phyloP scores from a whole-genome alignment of 805 yeast species.

The Torulaspora quercuum region DNA sequence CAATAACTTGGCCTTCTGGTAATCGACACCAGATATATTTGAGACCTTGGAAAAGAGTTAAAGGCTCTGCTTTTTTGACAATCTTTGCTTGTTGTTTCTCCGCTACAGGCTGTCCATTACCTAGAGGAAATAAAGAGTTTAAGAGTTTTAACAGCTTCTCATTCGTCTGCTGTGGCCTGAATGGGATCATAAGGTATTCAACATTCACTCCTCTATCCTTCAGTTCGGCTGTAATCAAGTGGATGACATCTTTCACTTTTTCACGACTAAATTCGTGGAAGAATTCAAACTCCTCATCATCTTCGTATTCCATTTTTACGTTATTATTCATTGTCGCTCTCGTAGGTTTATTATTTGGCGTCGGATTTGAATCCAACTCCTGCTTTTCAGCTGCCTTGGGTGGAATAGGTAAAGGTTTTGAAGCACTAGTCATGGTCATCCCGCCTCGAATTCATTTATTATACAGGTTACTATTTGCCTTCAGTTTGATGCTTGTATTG shows the following conservation, averaged over 20 bases:
- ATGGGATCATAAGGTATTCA: slow-evolving; percentile 73
- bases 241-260: slow-evolving; percentile 64
- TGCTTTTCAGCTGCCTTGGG: slow-evolving; percentile 2
- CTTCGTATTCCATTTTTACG: slow-evolving; percentile 14
- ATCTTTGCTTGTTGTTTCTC: slow-evolving; percentile 41
- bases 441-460: slow-evolving; percentile 3
- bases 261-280: slow-evolving; percentile 56
- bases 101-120: slow-evolving; percentile 45
- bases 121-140: slow-evolving; percentile 55
- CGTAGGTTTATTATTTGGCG: slow-evolving; percentile 2
- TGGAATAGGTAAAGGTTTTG: slow-evolving; percentile 14
- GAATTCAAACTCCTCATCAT: slow-evolving; percentile 36
- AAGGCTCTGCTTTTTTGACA: slow-evolving; percentile 56
- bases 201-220: slow-evolving; percentile 67
- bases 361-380: slow-evolving; percentile 2
- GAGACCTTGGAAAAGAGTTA: slow-evolving; percentile 66
- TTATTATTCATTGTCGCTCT: neutral
- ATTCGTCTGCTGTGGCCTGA: slow-evolving; percentile 66
- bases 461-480: slow-evolving; percentile 1
- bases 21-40: slow-evolving; percentile 86
- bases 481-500: slow-evolving; percentile 1
- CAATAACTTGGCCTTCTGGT: slow-evolving; percentile 73
- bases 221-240: slow-evolving; percentile 65
- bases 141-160: slow-evolving; percentile 55
- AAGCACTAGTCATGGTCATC: slow-evolving; percentile 10